phyloP scores from a whole-genome alignment of 2,329 filamentous ascomycete species.

The Apiospora koreana region DNA sequence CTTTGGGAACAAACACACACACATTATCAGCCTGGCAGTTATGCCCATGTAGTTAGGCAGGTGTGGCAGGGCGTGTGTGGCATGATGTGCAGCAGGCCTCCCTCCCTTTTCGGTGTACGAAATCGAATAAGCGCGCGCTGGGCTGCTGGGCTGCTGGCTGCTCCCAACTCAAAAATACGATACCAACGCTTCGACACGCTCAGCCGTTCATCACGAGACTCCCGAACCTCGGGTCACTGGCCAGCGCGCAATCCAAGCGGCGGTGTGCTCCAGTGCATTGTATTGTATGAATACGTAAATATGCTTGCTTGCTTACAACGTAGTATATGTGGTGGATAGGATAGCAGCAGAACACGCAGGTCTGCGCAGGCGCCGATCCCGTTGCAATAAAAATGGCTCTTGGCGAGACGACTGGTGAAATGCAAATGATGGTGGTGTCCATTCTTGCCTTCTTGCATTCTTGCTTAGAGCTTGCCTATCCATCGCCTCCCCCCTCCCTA shows the following conservation, averaged over 20 bases:
- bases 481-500: background rate
- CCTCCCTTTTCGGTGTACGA: background rate
- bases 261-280: conserved; percentile 2
- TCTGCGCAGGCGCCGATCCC: conserved; percentile 2
- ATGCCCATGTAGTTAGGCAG: background rate
- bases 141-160: too few species aligned
- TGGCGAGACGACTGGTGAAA: background rate
- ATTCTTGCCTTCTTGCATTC: background rate
- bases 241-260: background rate
- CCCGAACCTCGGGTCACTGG: background rate
- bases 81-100: background rate
- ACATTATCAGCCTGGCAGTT: too few species aligned
- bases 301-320: too few species aligned
- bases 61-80: too few species aligned
- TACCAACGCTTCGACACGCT: background rate
- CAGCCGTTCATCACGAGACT: conserved; percentile 4
- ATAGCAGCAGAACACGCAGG: conserved; percentile 3
- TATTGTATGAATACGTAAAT: too few species aligned
- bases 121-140: background rate
- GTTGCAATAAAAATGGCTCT: background rate
- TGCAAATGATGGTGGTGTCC: background rate
- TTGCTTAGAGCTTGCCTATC: background rate
- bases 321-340: background rate
- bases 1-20: background rate
- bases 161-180: background rate